These are phyloP conservation scores for Paramecium pentaurelia DNA, from an alignment of 73 alveolate species.

Conservation along the genomic window DNA sequence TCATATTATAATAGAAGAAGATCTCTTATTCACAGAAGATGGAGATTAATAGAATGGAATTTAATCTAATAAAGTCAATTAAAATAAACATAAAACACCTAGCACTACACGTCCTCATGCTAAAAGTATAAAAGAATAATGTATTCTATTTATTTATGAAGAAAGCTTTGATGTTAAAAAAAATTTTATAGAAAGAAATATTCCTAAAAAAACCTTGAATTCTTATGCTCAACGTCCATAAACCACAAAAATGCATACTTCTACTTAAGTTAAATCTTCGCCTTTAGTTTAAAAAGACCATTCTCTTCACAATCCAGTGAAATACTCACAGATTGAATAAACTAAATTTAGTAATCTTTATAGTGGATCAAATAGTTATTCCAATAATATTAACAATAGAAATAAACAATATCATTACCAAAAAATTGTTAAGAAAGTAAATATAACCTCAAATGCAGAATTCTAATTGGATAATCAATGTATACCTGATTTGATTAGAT, in stretches of 20 bases:
- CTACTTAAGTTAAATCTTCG: neutral
- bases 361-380: slow-evolving; percentile 1
- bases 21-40: neutral
- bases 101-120: neutral
- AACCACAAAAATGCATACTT: neutral
- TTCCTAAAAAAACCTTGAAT: neutral
- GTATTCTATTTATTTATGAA: neutral
- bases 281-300: neutral
- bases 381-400: neutral
- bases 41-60: neutral
- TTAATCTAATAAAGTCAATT: neutral
- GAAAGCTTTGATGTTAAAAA: neutral
- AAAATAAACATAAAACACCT: neutral
- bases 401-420: neutral
- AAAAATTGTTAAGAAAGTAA: neutral
- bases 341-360: neutral
- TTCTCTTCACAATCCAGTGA: neutral
- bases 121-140: neutral
- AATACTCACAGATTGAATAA: neutral
- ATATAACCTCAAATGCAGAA: neutral
- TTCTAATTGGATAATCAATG: neutral
- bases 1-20: neutral
- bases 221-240: neutral
- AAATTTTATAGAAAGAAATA: neutral
- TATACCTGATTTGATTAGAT: neutral